A percentile compares a stretch with the other conserved stretches of the same genome.
Evolutionary conservation across 306 rosid species (phyloP).

Genomic region (Phaseolus lunatus): DNA sequence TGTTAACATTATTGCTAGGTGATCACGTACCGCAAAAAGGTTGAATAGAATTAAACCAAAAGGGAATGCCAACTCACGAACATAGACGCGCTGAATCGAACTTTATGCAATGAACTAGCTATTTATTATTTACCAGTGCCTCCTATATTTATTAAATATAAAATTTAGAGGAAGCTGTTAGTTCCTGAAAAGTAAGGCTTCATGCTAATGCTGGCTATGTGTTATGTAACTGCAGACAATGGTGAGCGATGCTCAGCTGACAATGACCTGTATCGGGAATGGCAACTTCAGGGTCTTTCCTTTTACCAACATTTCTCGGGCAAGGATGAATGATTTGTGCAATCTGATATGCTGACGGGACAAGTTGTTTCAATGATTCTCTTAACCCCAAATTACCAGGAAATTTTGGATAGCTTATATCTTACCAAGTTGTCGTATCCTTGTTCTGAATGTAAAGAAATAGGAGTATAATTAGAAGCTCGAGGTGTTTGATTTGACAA

Average conservation of each 20-base stretch:
- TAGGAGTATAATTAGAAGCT: conserved; percentile 33
- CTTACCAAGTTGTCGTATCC: conserved; percentile 30
- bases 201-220: conserved; percentile 42
- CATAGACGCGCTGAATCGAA: conserved; percentile 30
- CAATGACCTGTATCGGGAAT: conserved; percentile 77
- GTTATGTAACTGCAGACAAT: conserved; percentile 75
- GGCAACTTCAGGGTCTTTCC: conserved; percentile 85
- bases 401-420: conserved; percentile 34
- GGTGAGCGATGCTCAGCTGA: conserved; percentile 82
- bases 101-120: conserved; percentile 7
- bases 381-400: conserved; percentile 27
- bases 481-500: conserved; percentile 22
- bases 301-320: conserved; percentile 70
- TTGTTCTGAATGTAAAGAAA: conserved; percentile 5
- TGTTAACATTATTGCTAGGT: conserved; percentile 17
- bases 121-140: neutral
- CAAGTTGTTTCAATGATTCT: conserved; percentile 38
- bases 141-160: neutral
- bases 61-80: conserved; percentile 30
- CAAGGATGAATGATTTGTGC: conserved; percentile 83
- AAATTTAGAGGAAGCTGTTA: conserved; percentile 2
- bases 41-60: conserved; percentile 26
- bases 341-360: conserved; percentile 63
- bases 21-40: neutral
- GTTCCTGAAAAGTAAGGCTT: conserved; percentile 30